A percentile compares a stretch with the other conserved stretches of the same genome.
Evolutionary conservation across 768 basidiomycete genomes (phyloP).

Genomic region (Tylopilus intermedius): DNA sequence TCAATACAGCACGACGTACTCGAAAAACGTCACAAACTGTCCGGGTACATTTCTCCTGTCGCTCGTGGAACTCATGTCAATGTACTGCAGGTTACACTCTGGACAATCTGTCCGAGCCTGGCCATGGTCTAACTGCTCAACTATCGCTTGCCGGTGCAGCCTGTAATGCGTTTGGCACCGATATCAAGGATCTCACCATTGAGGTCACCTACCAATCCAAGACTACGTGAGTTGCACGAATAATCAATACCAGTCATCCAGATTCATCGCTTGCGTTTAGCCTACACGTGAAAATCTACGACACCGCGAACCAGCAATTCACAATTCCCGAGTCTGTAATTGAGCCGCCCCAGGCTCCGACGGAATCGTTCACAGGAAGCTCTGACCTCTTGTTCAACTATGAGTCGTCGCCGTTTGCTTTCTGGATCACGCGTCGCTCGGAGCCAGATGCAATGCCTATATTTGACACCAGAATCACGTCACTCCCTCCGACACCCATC

Average conservation of each 20-base stretch:
- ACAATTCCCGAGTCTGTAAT: conserved; percentile 56
- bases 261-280: conserved; percentile 29
- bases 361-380: conserved; percentile 29
- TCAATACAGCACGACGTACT: conserved; percentile 9
- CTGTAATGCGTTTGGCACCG: conserved; percentile 64
- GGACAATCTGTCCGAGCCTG: conserved; percentile 37
- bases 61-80: neutral
- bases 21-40: conserved; percentile 29
- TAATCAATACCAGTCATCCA: neutral
- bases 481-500: conserved; percentile 57
- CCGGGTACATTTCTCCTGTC: conserved; percentile 21
- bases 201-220: conserved; percentile 61
- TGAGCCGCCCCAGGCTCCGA: conserved; percentile 37
- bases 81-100: conserved; percentile 49
- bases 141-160: conserved; percentile 49
- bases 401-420: conserved; percentile 60
- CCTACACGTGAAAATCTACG: conserved; percentile 64
- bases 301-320: conserved; percentile 58
- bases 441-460: conserved; percentile 50
- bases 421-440: conserved; percentile 73
- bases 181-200: conserved; percentile 55
- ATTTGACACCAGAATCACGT: conserved; percentile 65
- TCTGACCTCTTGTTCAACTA: conserved; percentile 72
- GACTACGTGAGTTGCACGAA: conserved; percentile 35
- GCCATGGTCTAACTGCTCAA: conserved; percentile 49